phyloP scores from a whole-genome alignment of 345 rosid species.

The Leavenworthia alabamica region DNA sequence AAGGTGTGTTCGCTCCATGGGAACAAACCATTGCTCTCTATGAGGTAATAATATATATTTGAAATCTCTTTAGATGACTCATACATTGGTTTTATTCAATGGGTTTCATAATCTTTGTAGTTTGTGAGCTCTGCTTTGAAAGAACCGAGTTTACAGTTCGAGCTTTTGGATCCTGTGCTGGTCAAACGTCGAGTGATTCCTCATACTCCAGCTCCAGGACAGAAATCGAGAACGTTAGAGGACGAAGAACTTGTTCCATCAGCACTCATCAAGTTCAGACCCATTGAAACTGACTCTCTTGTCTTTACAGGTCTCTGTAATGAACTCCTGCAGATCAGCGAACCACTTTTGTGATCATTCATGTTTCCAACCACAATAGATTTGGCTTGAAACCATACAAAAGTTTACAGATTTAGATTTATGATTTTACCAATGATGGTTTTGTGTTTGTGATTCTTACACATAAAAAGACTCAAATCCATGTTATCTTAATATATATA shows the following conservation, averaged over 20 bases:
- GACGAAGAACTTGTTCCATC: slow-evolving; percentile 88
- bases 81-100: too few relatives aligned
- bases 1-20: slow-evolving; percentile 86
- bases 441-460: too few relatives aligned
- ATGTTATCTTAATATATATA: too few relatives aligned
- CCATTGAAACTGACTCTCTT: slow-evolving; percentile 51
- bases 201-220: slow-evolving; percentile 40
- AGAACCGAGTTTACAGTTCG: slow-evolving; percentile 75
- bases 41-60: slow-evolving; percentile 47
- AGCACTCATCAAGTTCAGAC: slow-evolving; percentile 73
- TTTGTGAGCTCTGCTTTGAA: slow-evolving; percentile 80
- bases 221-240: slow-evolving; percentile 52
- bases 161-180: slow-evolving; percentile 58
- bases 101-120: too few relatives aligned
- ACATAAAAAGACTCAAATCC: too few relatives aligned
- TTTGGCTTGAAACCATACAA: background rate
- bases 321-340: slow-evolving; percentile 55
- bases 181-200: slow-evolving; percentile 68
- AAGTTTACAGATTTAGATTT: background rate
- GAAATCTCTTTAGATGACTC: too few relatives aligned
- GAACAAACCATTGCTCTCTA: slow-evolving; percentile 74
- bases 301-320: slow-evolving; percentile 72
- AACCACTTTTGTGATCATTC: slow-evolving; percentile 37
- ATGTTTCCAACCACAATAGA: background rate
- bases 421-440: too few relatives aligned